Evolutionary conservation across 2,329 filamentous ascomycete genomes (phyloP).

Genomic region (Colletotrichum theobromicola): DNA sequence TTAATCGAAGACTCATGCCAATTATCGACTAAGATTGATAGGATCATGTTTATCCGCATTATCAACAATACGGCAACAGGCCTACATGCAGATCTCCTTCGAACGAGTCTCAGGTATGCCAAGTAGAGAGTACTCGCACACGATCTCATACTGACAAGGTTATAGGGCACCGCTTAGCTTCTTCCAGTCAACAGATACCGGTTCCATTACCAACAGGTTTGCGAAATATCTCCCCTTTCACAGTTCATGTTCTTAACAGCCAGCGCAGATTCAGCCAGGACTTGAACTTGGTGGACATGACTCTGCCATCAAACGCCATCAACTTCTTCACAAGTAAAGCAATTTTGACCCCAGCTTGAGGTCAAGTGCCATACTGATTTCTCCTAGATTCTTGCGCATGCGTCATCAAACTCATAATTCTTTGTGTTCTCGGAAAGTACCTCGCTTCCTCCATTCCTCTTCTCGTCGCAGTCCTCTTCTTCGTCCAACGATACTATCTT

Average conservation of each 20-base stretch:
- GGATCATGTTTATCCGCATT: constrained; percentile 3
- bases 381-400: background rate
- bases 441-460: constrained; percentile 31
- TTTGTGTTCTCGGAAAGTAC: background rate
- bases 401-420: background rate
- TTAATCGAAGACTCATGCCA: background rate
- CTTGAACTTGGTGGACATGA: background rate
- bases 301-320: background rate
- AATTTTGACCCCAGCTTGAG: background rate
- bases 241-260: background rate
- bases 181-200: background rate
- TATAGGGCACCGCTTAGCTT: background rate
- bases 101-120: background rate
- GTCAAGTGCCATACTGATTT: background rate
- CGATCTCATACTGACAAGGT: background rate
- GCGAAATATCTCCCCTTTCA: accelerated
- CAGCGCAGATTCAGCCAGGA: background rate
- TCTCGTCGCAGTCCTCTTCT: constrained; percentile 28
- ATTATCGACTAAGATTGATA: background rate
- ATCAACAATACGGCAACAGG: background rate
- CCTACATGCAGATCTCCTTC: background rate
- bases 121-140: accelerated
- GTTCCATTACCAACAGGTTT: background rate
- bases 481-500: constrained; percentile 28
- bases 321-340: background rate